phyloP scores from a whole-genome alignment of 2,329 filamentous ascomycete genomes.

The Monosporascus sp. region DNA sequence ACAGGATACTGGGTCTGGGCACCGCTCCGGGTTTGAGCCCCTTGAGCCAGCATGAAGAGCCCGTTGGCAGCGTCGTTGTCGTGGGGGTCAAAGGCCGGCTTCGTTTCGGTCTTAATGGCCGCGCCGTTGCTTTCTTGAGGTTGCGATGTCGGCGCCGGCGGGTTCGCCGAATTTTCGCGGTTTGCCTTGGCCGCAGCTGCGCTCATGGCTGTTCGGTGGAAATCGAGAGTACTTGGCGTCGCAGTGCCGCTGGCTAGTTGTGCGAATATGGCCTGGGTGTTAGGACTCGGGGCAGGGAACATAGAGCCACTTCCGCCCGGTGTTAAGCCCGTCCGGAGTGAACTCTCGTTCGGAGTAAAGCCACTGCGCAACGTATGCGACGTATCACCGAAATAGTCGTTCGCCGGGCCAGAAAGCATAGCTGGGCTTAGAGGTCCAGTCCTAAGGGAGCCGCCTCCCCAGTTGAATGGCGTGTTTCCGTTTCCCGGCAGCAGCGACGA shows the following conservation, averaged over 20 bases:
- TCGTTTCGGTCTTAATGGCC: conserved; percentile 42
- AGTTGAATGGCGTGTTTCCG: conserved; percentile 69
- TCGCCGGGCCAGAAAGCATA: conserved; percentile 84
- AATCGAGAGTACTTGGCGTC: conserved; percentile 87
- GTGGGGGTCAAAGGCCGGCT: conserved; percentile 69
- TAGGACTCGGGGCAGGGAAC: conserved; percentile 89
- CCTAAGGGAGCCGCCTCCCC: conserved; percentile 77
- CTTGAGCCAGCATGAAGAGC: conserved; percentile 81
- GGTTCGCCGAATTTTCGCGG: conserved; percentile 36
- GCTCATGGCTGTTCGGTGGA: conserved; percentile 86
- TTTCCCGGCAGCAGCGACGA: conserved; percentile 72
- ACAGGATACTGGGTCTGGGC: conserved; percentile 45
- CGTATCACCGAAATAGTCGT: conserved; percentile 84
- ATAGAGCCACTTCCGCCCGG: conserved; percentile 94
- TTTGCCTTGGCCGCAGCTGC: conserved; percentile 61
- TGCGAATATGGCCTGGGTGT: conserved; percentile 76
- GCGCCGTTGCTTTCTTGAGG: conserved; percentile 46
- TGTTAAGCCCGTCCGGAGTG: conserved; percentile 82
- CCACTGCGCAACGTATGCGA: conserved; percentile 68
- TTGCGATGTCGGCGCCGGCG: conserved; percentile 42
- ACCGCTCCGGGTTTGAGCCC: conserved; percentile 49
- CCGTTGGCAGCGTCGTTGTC: conserved; percentile 96
- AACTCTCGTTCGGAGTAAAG: conserved; percentile 96
- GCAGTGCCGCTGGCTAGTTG: conserved; percentile 74
- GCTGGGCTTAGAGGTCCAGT: conserved; percentile 93